Conservation (phyloP, 2,329 filamentous ascomycete species). For the Fusarium sp. region DNA sequence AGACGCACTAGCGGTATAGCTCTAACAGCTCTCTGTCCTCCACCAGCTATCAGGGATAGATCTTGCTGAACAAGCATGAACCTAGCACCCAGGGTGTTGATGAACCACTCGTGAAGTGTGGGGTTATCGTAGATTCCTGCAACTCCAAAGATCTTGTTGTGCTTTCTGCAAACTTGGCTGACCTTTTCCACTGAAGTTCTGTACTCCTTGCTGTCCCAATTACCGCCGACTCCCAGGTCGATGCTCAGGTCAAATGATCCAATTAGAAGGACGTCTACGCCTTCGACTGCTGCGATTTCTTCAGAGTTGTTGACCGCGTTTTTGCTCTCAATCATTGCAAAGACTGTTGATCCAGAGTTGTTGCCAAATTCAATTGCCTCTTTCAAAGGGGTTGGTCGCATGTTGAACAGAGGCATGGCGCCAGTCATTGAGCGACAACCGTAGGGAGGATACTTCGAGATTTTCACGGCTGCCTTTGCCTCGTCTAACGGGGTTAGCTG, state of each 20-base stretch:
- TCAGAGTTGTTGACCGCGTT: slow-evolving; percentile 43
- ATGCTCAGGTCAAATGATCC: slow-evolving; percentile 48
- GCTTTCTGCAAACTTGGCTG: slow-evolving; percentile 19
- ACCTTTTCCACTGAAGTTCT: slow-evolving; percentile 24
- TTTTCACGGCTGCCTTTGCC: slow-evolving; percentile 56
- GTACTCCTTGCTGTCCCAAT: slow-evolving; percentile 19
- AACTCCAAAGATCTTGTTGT: slow-evolving; percentile 27
- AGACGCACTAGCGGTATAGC: slow-evolving; percentile 11
- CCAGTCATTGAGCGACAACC: slow-evolving; percentile 45
- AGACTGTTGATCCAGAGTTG: slow-evolving; percentile 36
- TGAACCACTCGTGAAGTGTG: slow-evolving; percentile 27
- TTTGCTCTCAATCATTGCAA: slow-evolving; percentile 46
- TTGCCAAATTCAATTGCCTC: slow-evolving; percentile 36
- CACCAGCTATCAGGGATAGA: slow-evolving; percentile 20
- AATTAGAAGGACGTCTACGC: slow-evolving; percentile 49
- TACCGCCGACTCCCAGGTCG: slow-evolving; percentile 23
- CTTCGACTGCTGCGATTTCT: slow-evolving; percentile 47
- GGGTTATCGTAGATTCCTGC: slow-evolving; percentile 29
- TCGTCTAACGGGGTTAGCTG: slow-evolving; percentile 47
- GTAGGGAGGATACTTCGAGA: slow-evolving; percentile 45
- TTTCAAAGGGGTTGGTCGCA: slow-evolving; percentile 20
- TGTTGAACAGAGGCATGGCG: slow-evolving; percentile 36
- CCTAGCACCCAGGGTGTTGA: slow-evolving; percentile 22
- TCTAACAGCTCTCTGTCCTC: slow-evolving; percentile 8
- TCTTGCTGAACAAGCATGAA: slow-evolving; percentile 32